Evolutionary conservation across 129 eudicot genomes (phyloP).

Genomic region (Chrysanthemum lavandulifolium): DNA sequence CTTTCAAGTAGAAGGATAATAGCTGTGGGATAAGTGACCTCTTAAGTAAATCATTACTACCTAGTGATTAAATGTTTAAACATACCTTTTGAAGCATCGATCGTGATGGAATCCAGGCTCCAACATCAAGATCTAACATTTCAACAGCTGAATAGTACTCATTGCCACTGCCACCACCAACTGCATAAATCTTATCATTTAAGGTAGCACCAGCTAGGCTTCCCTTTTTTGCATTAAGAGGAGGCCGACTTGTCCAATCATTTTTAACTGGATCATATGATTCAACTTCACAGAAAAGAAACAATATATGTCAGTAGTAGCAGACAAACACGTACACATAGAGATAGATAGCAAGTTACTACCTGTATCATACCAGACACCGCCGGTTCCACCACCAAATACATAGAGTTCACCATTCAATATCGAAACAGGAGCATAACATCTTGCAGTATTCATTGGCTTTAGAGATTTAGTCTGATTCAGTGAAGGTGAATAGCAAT

Average conservation of each 20-base stretch:
- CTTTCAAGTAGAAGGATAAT: too few species aligned
- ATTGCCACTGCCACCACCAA: conserved; percentile 75
- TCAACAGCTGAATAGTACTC: conserved; percentile 62
- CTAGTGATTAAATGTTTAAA: not conserved
- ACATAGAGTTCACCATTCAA: conserved; percentile 59
- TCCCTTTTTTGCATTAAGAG: conserved; percentile 56
- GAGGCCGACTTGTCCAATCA: conserved; percentile 57
- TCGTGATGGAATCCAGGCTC: conserved; percentile 64
- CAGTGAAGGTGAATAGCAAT: conserved; percentile 51
- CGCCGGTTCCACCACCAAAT: conserved; percentile 70
- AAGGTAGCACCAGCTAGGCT: conserved; percentile 71
- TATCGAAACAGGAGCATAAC: conserved; percentile 57
- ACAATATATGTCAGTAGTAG: conserved; percentile 19
- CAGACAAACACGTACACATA: conserved; percentile 7
- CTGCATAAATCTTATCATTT: conserved; percentile 60
- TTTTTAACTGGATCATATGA: conserved; percentile 48
- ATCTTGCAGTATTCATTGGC: conserved; percentile 54
- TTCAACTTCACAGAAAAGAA: conserved; percentile 50
- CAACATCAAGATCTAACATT: conserved; percentile 68
- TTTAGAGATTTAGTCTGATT: conserved; percentile 42
- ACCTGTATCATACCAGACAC: conserved; percentile 81
- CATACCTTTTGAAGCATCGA: conserved; percentile 77
- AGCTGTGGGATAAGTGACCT: too few species aligned
- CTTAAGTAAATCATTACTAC: not conserved
- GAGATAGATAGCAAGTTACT: conserved; percentile 1